These are phyloP conservation scores for Microsporum ferrugineum DNA, from an alignment of 2,329 filamentous ascomycete genomes.

Conservation along the genomic window DNA sequence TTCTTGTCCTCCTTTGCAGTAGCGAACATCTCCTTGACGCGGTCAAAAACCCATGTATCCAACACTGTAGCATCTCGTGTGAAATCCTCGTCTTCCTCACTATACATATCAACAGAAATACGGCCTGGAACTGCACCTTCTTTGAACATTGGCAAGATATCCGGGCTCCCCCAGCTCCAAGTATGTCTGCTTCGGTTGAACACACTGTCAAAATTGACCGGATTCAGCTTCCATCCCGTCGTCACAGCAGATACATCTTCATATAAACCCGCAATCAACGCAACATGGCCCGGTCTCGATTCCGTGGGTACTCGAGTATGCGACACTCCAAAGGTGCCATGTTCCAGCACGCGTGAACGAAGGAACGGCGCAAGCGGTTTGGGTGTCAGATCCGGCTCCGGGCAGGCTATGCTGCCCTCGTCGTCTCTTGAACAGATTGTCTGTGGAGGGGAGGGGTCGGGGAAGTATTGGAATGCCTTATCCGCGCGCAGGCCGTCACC, in stretches of 20 bases:
- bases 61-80: constrained; percentile 68
- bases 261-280: constrained; percentile 89
- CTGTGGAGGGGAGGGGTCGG: constrained; percentile 60
- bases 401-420: constrained; percentile 37
- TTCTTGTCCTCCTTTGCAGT: constrained; percentile 67
- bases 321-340: constrained; percentile 93
- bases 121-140: constrained; percentile 77
- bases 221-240: constrained; percentile 97
- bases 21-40: constrained; percentile 75
- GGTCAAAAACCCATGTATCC: constrained; percentile 92
- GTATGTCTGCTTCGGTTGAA: constrained; percentile 96
- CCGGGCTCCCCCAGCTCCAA: constrained; percentile 98
- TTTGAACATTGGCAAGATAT: constrained; percentile 96
- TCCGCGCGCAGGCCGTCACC: constrained; percentile 95
- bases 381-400: constrained; percentile 54
- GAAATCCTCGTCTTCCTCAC: constrained; percentile 78
- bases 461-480: constrained; percentile 91
- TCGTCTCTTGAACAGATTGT: constrained; percentile 15
- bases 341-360: constrained; percentile 72
- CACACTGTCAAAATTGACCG: constrained; percentile 95
- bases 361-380: constrained; percentile 82
- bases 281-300: constrained; percentile 90
- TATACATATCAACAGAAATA: constrained; percentile 79
- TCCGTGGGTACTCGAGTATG: constrained; percentile 96
- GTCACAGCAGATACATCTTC: constrained; percentile 96